Conservation (phyloP, 129 eudicot species). For the Pittosporum tobira region DNA sequence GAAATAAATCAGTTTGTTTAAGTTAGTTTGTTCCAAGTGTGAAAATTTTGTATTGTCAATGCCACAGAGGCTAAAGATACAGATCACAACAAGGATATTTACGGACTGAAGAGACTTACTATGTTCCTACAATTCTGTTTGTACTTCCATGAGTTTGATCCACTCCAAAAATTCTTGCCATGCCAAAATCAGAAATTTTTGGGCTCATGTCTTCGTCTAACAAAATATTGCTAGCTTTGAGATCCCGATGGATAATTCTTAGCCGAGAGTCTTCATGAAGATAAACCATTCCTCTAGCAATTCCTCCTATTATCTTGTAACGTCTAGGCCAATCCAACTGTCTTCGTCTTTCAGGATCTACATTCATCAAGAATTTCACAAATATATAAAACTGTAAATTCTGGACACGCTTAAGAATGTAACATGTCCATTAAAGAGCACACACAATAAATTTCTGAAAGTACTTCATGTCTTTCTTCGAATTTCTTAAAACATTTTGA, state of each 20-base stretch:
- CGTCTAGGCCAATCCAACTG: constrained; percentile 17
- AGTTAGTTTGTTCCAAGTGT: too few relatives aligned
- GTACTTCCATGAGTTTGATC: constrained; percentile 4
- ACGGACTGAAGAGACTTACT: constrained; percentile 20
- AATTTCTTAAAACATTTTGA: not conserved
- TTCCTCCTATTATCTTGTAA: constrained; percentile 19
- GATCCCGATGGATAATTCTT: constrained; percentile 24
- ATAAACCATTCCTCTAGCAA: constrained; percentile 26
- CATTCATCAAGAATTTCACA: not conserved
- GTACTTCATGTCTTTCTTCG: not conserved
- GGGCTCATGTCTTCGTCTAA: constrained; percentile 23
- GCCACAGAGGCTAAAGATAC: too few relatives aligned
- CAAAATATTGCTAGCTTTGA: constrained; percentile 28
- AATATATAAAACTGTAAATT: not conserved
- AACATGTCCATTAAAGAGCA: too few relatives aligned
- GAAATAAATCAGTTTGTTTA: too few relatives aligned
- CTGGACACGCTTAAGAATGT: not conserved
- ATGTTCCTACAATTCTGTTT: constrained; percentile 27
- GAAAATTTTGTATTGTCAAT: too few relatives aligned
- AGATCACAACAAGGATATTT: not conserved
- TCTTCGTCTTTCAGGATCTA: constrained; percentile 14
- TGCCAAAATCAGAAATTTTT: constrained; percentile 36
- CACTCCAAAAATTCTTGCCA: constrained; percentile 18
- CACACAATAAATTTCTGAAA: too few relatives aligned
- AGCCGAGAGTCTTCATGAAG: constrained; percentile 22